Percentiles rank a stretch among this genome's conserved stretches.
These are phyloP conservation scores for Globisporangium canariense DNA, from an alignment of 352 stramenopile species.

Conservation along the genomic window DNA sequence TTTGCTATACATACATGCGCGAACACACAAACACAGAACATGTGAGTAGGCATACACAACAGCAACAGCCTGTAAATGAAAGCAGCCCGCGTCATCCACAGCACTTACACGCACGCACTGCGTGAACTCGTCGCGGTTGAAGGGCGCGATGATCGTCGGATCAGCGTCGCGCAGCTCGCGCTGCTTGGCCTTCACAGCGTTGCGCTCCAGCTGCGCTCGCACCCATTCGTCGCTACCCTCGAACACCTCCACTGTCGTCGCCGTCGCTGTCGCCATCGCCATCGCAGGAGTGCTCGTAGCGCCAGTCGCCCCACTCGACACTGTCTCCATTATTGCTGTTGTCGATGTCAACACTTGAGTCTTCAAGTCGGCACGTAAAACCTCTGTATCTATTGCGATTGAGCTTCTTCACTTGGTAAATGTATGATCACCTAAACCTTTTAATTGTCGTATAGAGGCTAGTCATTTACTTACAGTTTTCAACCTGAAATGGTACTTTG, in stretches of 20 bases:
- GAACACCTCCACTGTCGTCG: conserved; percentile 22
- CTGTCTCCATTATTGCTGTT: background rate
- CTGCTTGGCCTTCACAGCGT: conserved; percentile 38
- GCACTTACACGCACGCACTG: conserved; percentile 41
- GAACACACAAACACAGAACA: background rate
- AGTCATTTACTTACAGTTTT: background rate
- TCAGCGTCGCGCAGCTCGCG: conserved; percentile 27
- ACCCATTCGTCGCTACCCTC: conserved; percentile 60
- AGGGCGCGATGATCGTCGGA: conserved; percentile 37
- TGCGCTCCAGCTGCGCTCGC: conserved; percentile 27
- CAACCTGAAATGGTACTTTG: background rate
- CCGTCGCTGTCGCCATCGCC: conserved; percentile 7
- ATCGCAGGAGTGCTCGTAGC: background rate
- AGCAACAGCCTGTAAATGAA: background rate
- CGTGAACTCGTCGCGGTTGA: conserved; percentile 60
- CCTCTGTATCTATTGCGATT: background rate
- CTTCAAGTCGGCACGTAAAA: background rate
- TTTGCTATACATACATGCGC: conserved; percentile 24
- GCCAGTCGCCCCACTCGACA: background rate
- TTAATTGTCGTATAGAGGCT: background rate
- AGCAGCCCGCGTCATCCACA: no score
- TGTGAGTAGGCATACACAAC: background rate
- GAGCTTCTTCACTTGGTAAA: no score
- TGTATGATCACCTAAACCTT: no score
- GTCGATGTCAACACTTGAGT: background rate